Evolutionary conservation across 2,329 filamentous ascomycete genomes (phyloP), one percentile per base, ranked within the genome.

Genomic region (Cladorrhinum sp.): DNA sequence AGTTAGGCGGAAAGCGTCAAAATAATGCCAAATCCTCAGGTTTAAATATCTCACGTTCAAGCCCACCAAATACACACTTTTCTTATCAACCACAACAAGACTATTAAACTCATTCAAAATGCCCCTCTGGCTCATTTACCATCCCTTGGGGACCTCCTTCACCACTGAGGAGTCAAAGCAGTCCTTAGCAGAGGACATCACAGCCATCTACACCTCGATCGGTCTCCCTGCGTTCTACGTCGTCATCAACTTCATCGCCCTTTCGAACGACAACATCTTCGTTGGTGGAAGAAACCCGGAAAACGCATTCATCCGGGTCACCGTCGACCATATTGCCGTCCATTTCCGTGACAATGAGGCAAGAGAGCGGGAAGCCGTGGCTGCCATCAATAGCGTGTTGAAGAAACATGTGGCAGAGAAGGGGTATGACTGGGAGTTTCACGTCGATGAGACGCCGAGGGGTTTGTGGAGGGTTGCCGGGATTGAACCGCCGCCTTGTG

Each of bases 371-470:
- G 23, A 33, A 1, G 52, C 65, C n/a, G 21, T 58, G 1, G 51
- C n/a, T 9, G 2, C 7, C 14, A 39, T 79, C 0, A 73, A 79
- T 23, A 24, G 53, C 1, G 59, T 68, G 0, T 50, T 80, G n/a
- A 74, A 75, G 62, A 76, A 76, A 18, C 71, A 75, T 55, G 65
- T 80, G 0, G 69, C 65, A 1, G 77, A 77, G 30, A 73, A 73
- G 60, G 78, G 76, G 0, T 78, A 75, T 50, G 74, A 77, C 59
- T 79, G 73, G 72, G 79, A 81, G 67, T 77, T 73, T 60, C 73
- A 75, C 57, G 66, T 79, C 26, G 69, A 72, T 9, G 77, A 81
- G 68, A 78, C 75, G 28, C 72, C 74, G n/a, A 66, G 76, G 18
- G 69, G 71, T 49, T 57, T 80, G 56, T 80, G 79, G 78, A 77